phyloP scores from a whole-genome alignment of 371 early-diverging fungal genomes.

The Mucor irregularis region DNA sequence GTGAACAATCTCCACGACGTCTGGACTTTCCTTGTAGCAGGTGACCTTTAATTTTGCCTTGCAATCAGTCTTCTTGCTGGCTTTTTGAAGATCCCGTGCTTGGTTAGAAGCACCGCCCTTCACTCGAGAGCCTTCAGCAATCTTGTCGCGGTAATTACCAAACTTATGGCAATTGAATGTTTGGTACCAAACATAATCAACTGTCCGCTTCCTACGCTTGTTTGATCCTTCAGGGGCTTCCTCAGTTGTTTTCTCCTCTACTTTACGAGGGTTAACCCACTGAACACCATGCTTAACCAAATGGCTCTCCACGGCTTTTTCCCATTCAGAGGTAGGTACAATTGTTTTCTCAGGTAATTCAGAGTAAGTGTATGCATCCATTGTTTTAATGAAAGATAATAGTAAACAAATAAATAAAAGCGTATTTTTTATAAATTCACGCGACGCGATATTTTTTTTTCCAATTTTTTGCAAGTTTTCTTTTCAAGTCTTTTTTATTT shows the following conservation, averaged over 20 bases:
- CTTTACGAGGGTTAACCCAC: background rate
- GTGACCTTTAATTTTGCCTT: slow-evolving; percentile 1
- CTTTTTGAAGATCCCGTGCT: background rate
- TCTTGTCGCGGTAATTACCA: background rate
- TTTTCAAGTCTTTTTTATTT: too few species aligned
- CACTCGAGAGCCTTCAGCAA: too few species aligned
- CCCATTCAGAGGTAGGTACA: background rate
- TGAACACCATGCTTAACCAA: background rate
- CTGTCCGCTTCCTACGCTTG: background rate
- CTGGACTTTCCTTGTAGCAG: background rate
- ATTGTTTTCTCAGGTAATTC: too few species aligned
- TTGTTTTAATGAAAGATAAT: too few species aligned
- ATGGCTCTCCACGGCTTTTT: background rate
- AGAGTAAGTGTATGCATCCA: too few species aligned
- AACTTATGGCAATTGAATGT: background rate
- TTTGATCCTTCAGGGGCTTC: background rate
- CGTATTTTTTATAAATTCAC: too few species aligned
- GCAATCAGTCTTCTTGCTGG: background rate
- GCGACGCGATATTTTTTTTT: too few species aligned
- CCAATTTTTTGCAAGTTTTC: too few species aligned
- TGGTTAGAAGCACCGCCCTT: background rate
- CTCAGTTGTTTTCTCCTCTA: background rate
- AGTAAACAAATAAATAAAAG: too few species aligned
- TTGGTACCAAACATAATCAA: background rate
- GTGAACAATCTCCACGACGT: background rate